These are phyloP conservation scores for Cucumis hystrix DNA, from an alignment of 306 rosid species.

Conservation along the genomic window DNA sequence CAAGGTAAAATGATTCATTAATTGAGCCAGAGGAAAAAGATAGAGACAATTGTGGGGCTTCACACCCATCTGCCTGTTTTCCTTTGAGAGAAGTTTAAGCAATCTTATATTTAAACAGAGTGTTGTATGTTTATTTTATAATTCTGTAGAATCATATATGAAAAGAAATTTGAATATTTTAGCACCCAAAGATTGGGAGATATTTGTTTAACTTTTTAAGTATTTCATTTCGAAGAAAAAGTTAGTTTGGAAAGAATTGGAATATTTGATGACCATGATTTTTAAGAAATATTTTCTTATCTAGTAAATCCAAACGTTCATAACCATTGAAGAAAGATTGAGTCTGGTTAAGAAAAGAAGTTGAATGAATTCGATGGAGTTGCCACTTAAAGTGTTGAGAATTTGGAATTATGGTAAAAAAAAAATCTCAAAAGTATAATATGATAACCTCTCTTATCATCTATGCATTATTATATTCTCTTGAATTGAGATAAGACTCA, in stretches of 20 bases:
- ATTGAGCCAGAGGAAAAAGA: background rate
- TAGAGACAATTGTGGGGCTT: background rate
- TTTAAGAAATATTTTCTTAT: too few species aligned
- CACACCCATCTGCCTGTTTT: background rate
- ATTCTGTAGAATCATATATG: background rate
- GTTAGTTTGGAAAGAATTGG: too few species aligned
- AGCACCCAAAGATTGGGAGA: background rate
- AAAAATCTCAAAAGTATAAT: background rate
- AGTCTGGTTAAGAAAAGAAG: background rate
- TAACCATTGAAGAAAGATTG: background rate
- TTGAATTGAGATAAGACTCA: background rate
- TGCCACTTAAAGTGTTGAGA: background rate
- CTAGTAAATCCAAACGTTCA: background rate
- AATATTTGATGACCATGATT: too few species aligned
- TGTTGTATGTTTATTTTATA: background rate
- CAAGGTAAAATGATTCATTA: constrained; percentile 6
- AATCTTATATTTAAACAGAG: background rate
- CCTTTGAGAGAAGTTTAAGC: background rate
- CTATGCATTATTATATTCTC: background rate
- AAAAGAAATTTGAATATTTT: background rate
- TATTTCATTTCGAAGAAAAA: too few species aligned
- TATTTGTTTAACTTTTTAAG: background rate
- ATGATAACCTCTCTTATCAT: background rate
- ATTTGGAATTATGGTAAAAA: background rate
- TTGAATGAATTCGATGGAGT: background rate